These are phyloP conservation scores for Ajuga chamaepitys DNA, from an alignment of 257 asterid genomes.

Conservation along the genomic window DNA sequence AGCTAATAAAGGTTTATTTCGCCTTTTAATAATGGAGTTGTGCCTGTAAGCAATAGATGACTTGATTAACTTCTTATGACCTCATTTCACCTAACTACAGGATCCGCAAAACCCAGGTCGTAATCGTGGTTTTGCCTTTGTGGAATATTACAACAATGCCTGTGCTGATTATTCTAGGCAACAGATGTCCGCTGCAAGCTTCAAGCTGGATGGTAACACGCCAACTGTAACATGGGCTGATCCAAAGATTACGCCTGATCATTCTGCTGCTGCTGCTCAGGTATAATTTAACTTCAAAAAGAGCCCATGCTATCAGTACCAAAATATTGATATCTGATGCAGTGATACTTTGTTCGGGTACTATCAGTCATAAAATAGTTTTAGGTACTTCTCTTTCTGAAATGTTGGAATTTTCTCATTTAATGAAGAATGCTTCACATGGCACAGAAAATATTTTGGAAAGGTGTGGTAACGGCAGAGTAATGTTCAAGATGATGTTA, in stretches of 20 bases:
- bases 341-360: not conserved
- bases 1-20: conserved; percentile 72
- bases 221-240: conserved; percentile 98
- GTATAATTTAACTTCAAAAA: conserved; percentile 27
- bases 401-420: conserved; percentile 1
- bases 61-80: conserved; percentile 13
- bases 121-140: conserved; percentile 94
- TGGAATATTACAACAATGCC: conserved; percentile 89
- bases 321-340: not conserved
- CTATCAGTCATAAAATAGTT: not conserved
- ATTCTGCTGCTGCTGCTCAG: conserved; percentile 83
- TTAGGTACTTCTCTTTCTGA: not conserved
- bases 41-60: not conserved
- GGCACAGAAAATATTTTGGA: not conserved
- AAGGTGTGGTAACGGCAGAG: not conserved
- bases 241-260: conserved; percentile 76
- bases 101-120: conserved; percentile 82
- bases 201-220: conserved; percentile 73
- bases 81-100: conserved; percentile 35
- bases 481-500: not conserved
- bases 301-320: not conserved
- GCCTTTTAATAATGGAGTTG: not conserved
- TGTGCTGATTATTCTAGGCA: conserved; percentile 93
- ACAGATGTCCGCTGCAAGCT: conserved; percentile 53
- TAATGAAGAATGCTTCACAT: not conserved